phyloP scores from a whole-genome alignment of 257 asterid species.

The Parsonsia alboflavescens region DNA sequence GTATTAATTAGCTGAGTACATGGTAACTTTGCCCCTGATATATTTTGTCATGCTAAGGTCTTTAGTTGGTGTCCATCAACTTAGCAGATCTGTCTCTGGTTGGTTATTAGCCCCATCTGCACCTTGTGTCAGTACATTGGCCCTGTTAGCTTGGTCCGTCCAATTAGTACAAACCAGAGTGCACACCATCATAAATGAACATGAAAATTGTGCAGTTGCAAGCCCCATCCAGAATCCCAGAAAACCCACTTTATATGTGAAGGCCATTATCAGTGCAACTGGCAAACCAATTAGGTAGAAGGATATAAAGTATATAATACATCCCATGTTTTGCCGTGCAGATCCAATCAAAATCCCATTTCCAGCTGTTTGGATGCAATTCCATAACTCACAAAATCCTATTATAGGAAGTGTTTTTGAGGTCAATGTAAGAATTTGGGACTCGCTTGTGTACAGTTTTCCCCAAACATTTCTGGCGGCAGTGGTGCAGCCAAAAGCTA shows the following conservation, averaged over 20 bases:
- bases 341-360: constrained; percentile 43
- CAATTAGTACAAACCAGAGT: constrained; percentile 43
- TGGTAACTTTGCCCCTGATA: neutral
- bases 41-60: constrained; percentile 7
- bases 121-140: constrained; percentile 38
- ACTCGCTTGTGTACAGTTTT: constrained; percentile 31
- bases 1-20: neutral
- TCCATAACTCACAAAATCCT: constrained; percentile 52
- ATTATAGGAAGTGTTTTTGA: constrained; percentile 43
- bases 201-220: constrained; percentile 50
- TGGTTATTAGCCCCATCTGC: constrained; percentile 24
- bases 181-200: constrained; percentile 46
- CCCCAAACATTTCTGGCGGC: constrained; percentile 46
- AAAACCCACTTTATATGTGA: constrained; percentile 39
- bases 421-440: constrained; percentile 39
- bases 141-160: constrained; percentile 44
- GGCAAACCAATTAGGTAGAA: constrained; percentile 52
- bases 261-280: constrained; percentile 36
- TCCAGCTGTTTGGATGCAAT: constrained; percentile 47
- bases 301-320: constrained; percentile 34
- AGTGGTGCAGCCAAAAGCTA: constrained; percentile 34
- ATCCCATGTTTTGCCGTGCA: constrained; percentile 40
- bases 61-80: constrained; percentile 23
- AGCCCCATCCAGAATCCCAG: constrained; percentile 53
- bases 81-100: constrained; percentile 36